Percentiles rank a stretch among this genome's conserved stretches.
Evolutionary conservation across 257 asterid species (phyloP).

Genomic region (Penstemon barbatus): DNA sequence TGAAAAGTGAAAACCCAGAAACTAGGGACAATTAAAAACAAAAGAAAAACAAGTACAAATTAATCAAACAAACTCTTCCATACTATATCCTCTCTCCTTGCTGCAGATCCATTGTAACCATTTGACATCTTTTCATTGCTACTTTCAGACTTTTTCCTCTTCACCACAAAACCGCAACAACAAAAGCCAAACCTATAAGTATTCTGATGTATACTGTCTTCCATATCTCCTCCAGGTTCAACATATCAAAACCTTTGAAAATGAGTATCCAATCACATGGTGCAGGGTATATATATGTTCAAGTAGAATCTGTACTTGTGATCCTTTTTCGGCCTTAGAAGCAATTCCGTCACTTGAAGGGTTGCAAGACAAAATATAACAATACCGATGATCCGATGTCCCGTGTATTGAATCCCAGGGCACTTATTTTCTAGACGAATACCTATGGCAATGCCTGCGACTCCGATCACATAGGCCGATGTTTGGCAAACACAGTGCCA

Average conservation of each 20-base stretch:
- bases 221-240: constrained; percentile 78
- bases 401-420: constrained; percentile 49
- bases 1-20: constrained; percentile 25
- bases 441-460: constrained; percentile 92
- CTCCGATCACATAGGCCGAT: constrained; percentile 74
- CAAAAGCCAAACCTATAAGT: constrained; percentile 52
- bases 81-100: constrained; percentile 36
- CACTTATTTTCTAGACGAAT: constrained; percentile 69
- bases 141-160: constrained; percentile 51
- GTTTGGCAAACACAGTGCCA: constrained; percentile 74
- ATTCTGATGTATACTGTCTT: constrained; percentile 59
- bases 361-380: constrained; percentile 68
- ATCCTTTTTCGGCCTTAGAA: constrained; percentile 85
- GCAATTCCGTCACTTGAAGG: constrained; percentile 76
- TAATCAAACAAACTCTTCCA: too few relatives aligned
- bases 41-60: constrained; percentile 8
- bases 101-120: constrained; percentile 42
- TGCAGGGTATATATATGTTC: constrained; percentile 73
- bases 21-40: background rate
- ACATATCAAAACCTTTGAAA: constrained; percentile 76
- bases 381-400: constrained; percentile 76
- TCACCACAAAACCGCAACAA: constrained; percentile 59
- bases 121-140: constrained; percentile 38
- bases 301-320: constrained; percentile 81
- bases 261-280: constrained; percentile 68